Conservation (phyloP, 768 basidiomycete species). For the Hygrophoropsis aurantiaca region DNA sequence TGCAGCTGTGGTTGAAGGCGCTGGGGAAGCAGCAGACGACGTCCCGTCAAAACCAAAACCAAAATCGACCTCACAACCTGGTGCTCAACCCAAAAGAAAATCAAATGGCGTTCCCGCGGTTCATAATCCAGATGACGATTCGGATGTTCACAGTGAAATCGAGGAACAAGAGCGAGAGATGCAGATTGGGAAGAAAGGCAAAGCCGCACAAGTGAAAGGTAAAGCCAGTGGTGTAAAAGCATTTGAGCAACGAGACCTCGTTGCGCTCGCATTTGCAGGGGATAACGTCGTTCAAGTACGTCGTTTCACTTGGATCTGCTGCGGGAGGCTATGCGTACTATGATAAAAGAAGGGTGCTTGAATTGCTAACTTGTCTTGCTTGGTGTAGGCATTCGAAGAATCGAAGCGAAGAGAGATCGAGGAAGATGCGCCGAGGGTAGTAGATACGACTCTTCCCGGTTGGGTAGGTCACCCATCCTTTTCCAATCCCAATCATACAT, state of each 20-base stretch:
- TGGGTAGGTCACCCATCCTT: slow-evolving; percentile 64
- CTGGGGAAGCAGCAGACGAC: too few species aligned
- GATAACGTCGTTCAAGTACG: slow-evolving; percentile 92
- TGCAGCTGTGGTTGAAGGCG: too few species aligned
- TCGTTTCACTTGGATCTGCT: too few species aligned
- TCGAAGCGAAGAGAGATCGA: slow-evolving; percentile 64
- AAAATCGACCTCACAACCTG: too few species aligned
- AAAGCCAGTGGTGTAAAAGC: slow-evolving; percentile 55
- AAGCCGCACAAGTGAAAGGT: slow-evolving; percentile 12
- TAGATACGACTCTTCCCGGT: slow-evolving; percentile 90
- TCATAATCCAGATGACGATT: too few species aligned
- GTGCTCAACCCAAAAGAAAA: too few species aligned
- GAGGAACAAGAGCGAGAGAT: slow-evolving; percentile 64
- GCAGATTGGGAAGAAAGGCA: slow-evolving; percentile 45
- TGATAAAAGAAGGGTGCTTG: too few species aligned
- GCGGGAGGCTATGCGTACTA: too few species aligned
- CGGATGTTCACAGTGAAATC: slow-evolving; percentile 63
- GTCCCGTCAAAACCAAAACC: too few species aligned
- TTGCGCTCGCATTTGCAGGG: slow-evolving; percentile 93
- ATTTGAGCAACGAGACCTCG: slow-evolving; percentile 89
- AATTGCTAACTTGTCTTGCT: slow-evolving; percentile 76
- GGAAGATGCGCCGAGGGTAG: slow-evolving; percentile 59
- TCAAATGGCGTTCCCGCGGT: too few species aligned
- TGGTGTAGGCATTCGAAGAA: slow-evolving; percentile 37
- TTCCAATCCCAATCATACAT: too few species aligned